Evolutionary conservation across 176 grass and related monocot genomes (phyloP).

Genomic region (Alopecurus myosuroides): DNA sequence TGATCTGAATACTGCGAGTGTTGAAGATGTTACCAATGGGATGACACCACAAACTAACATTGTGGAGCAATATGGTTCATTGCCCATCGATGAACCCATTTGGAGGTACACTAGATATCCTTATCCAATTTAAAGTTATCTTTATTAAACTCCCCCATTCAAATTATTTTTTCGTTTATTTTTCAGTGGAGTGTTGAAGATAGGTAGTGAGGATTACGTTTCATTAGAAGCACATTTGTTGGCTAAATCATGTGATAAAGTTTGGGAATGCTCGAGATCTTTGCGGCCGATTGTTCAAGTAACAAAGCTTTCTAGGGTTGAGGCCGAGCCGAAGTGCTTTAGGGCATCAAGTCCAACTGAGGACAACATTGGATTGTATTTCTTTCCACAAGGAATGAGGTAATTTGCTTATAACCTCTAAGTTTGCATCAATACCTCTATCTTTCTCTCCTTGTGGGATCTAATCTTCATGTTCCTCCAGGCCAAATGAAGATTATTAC

Average conservation of each 20-base stretch:
- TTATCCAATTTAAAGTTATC: neutral
- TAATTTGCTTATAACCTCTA: neutral
- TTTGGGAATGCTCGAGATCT: slow-evolving; percentile 26
- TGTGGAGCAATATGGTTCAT: neutral
- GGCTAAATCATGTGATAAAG: slow-evolving; percentile 50
- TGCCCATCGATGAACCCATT: slow-evolving; percentile 7
- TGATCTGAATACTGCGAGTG: neutral
- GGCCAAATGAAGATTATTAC: slow-evolving; percentile 24
- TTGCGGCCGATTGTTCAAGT: slow-evolving; percentile 31
- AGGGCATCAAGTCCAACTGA: slow-evolving; percentile 28
- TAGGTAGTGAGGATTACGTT: neutral
- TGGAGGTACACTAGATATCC: slow-evolving; percentile 24
- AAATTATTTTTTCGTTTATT: neutral
- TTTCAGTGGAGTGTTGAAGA: slow-evolving; percentile 54
- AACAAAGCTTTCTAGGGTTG: slow-evolving; percentile 26
- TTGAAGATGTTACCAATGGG: neutral
- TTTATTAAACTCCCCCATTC: neutral
- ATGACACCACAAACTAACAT: neutral
- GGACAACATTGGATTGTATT: slow-evolving; percentile 52
- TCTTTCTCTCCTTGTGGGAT: neutral
- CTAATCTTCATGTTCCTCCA: neutral
- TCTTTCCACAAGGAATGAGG: slow-evolving; percentile 46
- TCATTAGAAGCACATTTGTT: slow-evolving; percentile 41
- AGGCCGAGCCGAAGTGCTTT: slow-evolving; percentile 44
- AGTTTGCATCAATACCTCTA: neutral